Percentiles rank a stretch among this genome's conserved stretches.
Evolutionary conservation across 2,329 filamentous ascomycete genomes (phyloP).

Genomic region (Botrytis medusae): DNA sequence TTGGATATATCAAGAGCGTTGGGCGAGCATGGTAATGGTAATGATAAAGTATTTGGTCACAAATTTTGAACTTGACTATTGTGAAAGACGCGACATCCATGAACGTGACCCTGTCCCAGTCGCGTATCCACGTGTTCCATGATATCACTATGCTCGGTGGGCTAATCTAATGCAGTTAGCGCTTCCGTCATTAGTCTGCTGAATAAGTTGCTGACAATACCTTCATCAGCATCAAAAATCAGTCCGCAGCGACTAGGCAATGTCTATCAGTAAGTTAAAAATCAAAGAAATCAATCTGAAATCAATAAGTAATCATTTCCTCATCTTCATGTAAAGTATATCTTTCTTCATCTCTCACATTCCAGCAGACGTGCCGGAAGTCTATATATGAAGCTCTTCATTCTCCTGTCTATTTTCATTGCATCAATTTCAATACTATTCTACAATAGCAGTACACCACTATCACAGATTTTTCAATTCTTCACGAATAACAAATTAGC

Average conservation of each 20-base stretch:
- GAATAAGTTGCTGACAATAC: slow-evolving; percentile 15
- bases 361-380: slow-evolving; percentile 19
- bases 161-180: not conserved
- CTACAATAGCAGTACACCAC: slow-evolving; percentile 32
- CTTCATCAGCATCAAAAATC: slow-evolving; percentile 15
- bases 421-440: slow-evolving; percentile 36
- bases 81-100: not conserved
- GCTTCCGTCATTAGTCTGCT: not conserved
- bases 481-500: slow-evolving; percentile 25
- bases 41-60: not conserved
- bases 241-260: not conserved
- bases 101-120: not conserved
- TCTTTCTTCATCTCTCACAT: slow-evolving; percentile 33
- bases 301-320: slow-evolving; percentile 21
- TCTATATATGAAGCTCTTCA: slow-evolving; percentile 41
- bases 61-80: not conserved
- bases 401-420: slow-evolving; percentile 38
- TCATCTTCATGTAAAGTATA: slow-evolving; percentile 18
- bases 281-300: slow-evolving; percentile 13
- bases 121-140: not conserved
- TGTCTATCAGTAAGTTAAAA: slow-evolving; percentile 10
- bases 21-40: not conserved
- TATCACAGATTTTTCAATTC: slow-evolving; percentile 32
- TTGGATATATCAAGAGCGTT: not conserved
- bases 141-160: not conserved